Percentiles rank a stretch among this genome's conserved stretches.
Conservation (phyloP, 2,329 filamentous ascomycete genomes). For the Aspergillus melleus region DNA sequence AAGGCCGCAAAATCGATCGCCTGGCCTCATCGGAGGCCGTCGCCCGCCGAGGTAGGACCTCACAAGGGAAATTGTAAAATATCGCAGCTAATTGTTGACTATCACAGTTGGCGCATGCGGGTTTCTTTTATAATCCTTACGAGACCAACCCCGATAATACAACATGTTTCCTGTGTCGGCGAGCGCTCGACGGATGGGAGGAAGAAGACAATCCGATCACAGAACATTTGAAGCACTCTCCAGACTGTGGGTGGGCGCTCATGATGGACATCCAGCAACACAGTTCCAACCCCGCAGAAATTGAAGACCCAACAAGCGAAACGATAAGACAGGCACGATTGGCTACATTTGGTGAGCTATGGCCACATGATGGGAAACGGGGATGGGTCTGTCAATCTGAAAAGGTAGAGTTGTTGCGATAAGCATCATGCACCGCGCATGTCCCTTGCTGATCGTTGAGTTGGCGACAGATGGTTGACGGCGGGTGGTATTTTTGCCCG, state of each 20-base stretch:
- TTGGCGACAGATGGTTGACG: constrained; percentile 70
- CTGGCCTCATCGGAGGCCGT: constrained; percentile 77
- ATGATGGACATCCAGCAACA: constrained; percentile 59
- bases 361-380: constrained; percentile 86
- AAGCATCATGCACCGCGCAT: constrained; percentile 5
- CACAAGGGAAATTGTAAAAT: neutral
- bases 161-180: constrained; percentile 81
- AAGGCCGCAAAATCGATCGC: constrained; percentile 57
- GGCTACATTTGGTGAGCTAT: constrained; percentile 78
- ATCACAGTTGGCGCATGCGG: constrained; percentile 77
- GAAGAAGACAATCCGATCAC: constrained; percentile 75
- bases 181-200: constrained; percentile 90
- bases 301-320: constrained; percentile 72
- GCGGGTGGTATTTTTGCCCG: constrained; percentile 93
- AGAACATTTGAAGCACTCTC: constrained; percentile 83
- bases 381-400: constrained; percentile 88
- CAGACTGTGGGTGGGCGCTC: constrained; percentile 84
- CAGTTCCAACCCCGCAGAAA: constrained; percentile 46
- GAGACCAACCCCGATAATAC: constrained; percentile 80
- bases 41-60: constrained; percentile 61
- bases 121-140: constrained; percentile 84
- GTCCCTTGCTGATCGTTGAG: constrained; percentile 16
- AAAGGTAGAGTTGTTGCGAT: constrained; percentile 59
- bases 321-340: constrained; percentile 74
- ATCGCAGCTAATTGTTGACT: neutral